Evolutionary conservation across 2,329 filamentous ascomycete genomes (phyloP).

Genomic region (Aspergillus flavus): DNA sequence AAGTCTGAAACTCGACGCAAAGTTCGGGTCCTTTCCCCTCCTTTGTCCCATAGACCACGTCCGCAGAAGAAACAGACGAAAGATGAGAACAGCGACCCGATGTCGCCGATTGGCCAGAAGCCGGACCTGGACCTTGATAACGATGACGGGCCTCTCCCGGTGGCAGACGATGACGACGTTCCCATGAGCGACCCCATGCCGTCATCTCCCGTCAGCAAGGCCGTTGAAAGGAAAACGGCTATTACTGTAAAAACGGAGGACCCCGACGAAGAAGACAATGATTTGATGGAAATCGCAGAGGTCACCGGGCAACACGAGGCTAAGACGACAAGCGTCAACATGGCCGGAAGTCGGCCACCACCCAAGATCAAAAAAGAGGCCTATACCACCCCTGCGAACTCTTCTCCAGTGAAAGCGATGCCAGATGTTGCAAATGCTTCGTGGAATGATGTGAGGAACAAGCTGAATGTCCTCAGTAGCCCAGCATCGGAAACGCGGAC

Average conservation of each 20-base stretch:
- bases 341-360: conserved; percentile 75
- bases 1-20: conserved; percentile 77
- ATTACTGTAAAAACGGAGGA: conserved; percentile 61
- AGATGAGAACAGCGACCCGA: conserved; percentile 48
- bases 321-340: conserved; percentile 74
- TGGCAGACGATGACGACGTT: conserved; percentile 71
- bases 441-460: conserved; percentile 86
- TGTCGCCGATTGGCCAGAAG: conserved; percentile 46
- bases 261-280: conserved; percentile 75
- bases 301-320: conserved; percentile 65
- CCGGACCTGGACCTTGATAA: conserved; percentile 49
- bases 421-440: conserved; percentile 72
- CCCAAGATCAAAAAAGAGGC: conserved; percentile 72
- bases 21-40: conserved; percentile 77
- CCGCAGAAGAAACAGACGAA: conserved; percentile 55
- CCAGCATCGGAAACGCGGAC: conserved; percentile 62
- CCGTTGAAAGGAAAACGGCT: conserved; percentile 69
- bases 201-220: conserved; percentile 83
- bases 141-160: conserved; percentile 59
- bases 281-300: conserved; percentile 84
- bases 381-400: conserved; percentile 72
- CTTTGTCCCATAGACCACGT: conserved; percentile 57
- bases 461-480: conserved; percentile 81
- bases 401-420: conserved; percentile 69
- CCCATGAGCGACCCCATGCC: conserved; percentile 84